Conservation (phyloP, 768 basidiomycete species). For the Boletus bicolor region DNA sequence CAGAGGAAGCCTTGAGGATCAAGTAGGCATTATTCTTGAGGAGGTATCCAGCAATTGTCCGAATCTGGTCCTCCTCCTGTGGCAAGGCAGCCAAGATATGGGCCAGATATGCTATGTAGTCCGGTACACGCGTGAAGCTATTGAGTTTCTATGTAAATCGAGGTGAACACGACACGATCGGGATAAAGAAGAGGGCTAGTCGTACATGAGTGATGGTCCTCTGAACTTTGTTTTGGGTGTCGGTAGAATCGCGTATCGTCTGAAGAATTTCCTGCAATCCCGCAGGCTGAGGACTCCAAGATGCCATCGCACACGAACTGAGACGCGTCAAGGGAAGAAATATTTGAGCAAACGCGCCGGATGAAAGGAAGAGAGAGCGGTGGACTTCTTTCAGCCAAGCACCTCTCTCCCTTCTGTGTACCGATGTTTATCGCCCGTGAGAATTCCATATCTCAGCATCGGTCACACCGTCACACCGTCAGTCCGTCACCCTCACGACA, state of each 20-base stretch:
- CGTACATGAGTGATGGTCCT: conserved; percentile 78
- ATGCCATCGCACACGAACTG: conserved; percentile 47
- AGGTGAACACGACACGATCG: conserved; percentile 21
- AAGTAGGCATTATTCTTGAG: conserved; percentile 93
- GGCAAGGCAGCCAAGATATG: conserved; percentile 83
- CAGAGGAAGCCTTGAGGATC: conserved; percentile 62
- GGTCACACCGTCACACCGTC: conserved; percentile 28
- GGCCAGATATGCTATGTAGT: conserved; percentile 94
- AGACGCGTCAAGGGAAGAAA: conserved; percentile 28
- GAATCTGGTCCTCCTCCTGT: conserved; percentile 86
- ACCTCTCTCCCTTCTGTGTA: conserved; percentile 27
- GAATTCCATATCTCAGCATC: conserved; percentile 34
- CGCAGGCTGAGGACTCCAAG: conserved; percentile 80
- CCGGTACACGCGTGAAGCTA: conserved; percentile 80
- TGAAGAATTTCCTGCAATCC: conserved; percentile 90
- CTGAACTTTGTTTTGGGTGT: conserved; percentile 71
- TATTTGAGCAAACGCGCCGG: conserved; percentile 28
- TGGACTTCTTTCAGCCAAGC: conserved; percentile 11
- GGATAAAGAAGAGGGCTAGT: conserved; percentile 16
- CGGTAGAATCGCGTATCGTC: conserved; percentile 89
- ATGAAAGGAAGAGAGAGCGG: conserved; percentile 25
- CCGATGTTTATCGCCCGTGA: conserved; percentile 35
- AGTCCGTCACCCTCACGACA: neutral
- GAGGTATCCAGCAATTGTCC: conserved; percentile 93
- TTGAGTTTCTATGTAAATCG: conserved; percentile 68